Evolutionary conservation across 768 basidiomycete genomes (phyloP).

Genomic region (Boletus rubescentipes): DNA sequence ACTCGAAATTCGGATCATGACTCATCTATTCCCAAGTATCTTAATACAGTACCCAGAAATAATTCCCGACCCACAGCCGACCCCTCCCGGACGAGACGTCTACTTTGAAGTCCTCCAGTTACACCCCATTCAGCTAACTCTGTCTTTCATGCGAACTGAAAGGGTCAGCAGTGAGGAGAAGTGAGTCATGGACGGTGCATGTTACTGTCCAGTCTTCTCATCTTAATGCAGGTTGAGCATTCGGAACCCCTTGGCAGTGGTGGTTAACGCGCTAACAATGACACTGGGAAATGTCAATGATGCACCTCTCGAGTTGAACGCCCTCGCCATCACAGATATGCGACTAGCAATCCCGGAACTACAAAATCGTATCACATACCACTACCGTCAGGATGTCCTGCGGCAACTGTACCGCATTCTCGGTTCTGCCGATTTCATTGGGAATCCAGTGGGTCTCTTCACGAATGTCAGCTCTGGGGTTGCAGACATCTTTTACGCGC

Average conservation of each 20-base stretch:
- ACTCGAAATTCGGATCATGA: neutral
- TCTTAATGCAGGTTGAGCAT: conserved; percentile 55
- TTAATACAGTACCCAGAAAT: conserved; percentile 69
- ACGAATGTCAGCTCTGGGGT: conserved; percentile 98
- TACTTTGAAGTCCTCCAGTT: conserved; percentile 96
- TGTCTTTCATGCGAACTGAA: conserved; percentile 98
- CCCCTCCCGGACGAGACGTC: conserved; percentile 70
- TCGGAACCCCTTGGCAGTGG: conserved; percentile 89
- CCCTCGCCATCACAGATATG: conserved; percentile 92
- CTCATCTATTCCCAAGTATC: conserved; percentile 43
- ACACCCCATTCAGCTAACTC: conserved; percentile 86
- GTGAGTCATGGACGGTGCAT: conserved; percentile 45
- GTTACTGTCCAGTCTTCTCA: conserved; percentile 2
- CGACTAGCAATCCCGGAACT: conserved; percentile 83
- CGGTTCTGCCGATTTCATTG: conserved; percentile 97
- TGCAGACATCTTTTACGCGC: conserved; percentile 98
- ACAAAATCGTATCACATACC: conserved; percentile 79
- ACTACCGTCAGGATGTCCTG: conserved; percentile 91
- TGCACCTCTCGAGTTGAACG: conserved; percentile 91
- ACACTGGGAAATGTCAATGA: conserved; percentile 96
- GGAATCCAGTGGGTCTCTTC: conserved; percentile 95
- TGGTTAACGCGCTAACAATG: conserved; percentile 95
- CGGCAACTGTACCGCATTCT: conserved; percentile 94
- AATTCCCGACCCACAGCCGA: conserved; percentile 68
- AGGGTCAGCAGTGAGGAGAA: conserved; percentile 90